phyloP scores from a whole-genome alignment of 495 filamentous ascomycete species.

The Xylaria intraflava region DNA sequence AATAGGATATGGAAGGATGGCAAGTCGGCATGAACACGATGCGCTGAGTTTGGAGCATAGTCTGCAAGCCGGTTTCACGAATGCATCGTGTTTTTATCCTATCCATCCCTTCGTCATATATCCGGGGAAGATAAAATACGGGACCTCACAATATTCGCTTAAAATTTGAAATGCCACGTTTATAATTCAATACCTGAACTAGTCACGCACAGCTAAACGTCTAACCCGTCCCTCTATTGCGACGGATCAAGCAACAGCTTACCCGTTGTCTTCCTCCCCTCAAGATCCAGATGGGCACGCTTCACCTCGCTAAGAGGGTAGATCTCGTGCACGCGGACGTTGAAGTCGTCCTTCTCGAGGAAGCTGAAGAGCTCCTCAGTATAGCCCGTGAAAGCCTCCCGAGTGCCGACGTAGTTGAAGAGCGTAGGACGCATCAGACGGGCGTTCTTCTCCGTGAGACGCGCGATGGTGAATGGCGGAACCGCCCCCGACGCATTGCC shows the following conservation, averaged over 20 bases:
- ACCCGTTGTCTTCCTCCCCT: constrained; percentile 75
- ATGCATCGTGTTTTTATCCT: too few species aligned
- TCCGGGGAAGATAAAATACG: background rate
- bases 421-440: constrained; percentile 71
- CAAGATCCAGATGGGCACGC: constrained; percentile 73
- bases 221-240: constrained; percentile 9
- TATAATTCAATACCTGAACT: background rate
- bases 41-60: too few species aligned
- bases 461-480: constrained; percentile 61
- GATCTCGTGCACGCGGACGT: constrained; percentile 67
- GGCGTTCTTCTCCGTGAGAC: constrained; percentile 69
- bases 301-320: constrained; percentile 76
- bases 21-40: too few species aligned
- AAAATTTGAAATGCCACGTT: background rate
- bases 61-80: too few species aligned
- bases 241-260: constrained; percentile 56
- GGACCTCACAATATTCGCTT: background rate
- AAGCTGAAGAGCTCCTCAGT: constrained; percentile 66
- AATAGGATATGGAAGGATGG: too few species aligned
- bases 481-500: constrained; percentile 82
- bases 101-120: too few species aligned
- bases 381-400: constrained; percentile 71
- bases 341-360: constrained; percentile 60
- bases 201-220: background rate
- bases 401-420: constrained; percentile 65